phyloP scores from a whole-genome alignment of 805 yeast species.

The Wickerhamomyces bisporus region DNA sequence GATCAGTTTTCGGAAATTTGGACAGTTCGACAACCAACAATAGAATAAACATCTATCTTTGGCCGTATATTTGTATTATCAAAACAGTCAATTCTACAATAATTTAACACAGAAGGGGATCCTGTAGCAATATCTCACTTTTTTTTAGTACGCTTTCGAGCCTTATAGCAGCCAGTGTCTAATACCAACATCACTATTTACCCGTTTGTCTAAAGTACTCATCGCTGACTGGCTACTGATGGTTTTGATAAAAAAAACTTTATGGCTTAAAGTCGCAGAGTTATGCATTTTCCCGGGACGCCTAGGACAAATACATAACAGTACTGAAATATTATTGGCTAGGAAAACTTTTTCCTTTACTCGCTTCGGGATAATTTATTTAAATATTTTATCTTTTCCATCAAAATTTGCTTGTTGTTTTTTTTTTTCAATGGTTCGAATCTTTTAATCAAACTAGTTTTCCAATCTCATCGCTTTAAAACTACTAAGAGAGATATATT shows the following conservation, averaged over 20 bases:
- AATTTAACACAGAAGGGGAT: no score
- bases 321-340: not conserved
- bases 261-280: no score
- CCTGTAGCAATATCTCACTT: no score
- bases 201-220: slow-evolving; percentile 6
- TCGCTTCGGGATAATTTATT: not conserved
- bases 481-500: no score
- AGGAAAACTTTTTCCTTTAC: not conserved
- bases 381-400: slow-evolving; percentile 13
- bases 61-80: not conserved
- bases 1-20: slow-evolving; percentile 1
- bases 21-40: not conserved
- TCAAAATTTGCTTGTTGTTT: no score
- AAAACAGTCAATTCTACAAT: no score
- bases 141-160: no score
- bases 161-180: no score
- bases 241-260: slow-evolving; percentile 23
- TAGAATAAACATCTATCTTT: not conserved
- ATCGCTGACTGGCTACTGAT: slow-evolving; percentile 19
- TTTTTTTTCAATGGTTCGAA: not conserved
- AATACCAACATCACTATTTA: no score
- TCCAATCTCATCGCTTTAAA: no score
- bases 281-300: no score
- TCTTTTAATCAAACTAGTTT: no score
- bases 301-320: not conserved